Base-by-base conservation (phyloP, 2,329 filamentous ascomycete species). In the Hypoxylon sp. region DNA sequence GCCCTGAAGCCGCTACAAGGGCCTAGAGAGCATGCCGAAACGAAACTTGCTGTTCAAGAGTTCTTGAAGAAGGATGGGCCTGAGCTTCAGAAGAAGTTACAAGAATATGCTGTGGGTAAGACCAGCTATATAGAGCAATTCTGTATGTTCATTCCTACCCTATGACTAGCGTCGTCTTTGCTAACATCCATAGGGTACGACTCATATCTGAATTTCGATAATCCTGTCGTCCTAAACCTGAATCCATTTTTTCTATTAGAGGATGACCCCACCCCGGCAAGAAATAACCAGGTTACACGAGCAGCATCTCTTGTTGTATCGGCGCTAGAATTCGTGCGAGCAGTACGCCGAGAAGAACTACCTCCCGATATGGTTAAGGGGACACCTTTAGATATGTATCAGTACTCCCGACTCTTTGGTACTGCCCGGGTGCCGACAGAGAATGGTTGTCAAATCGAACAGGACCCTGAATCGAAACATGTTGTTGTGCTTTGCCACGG, bases 111-210 rank as follows among this genome's bases (percentile, higher is more conserved):
- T 7, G 90, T 89, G 52, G 93, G 92, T 48, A 95, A 94, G 81
- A 93, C 93, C 38, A 98, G 95, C 80, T 99, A 98, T 78, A 98
- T 99, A 74, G 96, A 98, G 78, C 96, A 99, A 76, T 99, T 99
- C 75, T 99, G 95, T 97, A 87, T 78, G 93, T 86, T 48, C 19
- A 34, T 46, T 10, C 32, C 5, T 21, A 5, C 17, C 25, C 5
- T 11, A n/a, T 58, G 21, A 11, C 11, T n/a, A 6, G 11, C 11
- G 17, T 11, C 14, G 21, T 10, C 56, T 64, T 14, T 60, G 38
- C 74, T 78, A 36, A 76, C 70, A 34, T 52, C 45, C 45, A 46
- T 67, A 97, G 94, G 94, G 96, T 98, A 98, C 78, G 96, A 99
- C 79, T 98, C 96, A 30, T 99, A 98, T 77, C 86, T 99, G 69